phyloP scores from a whole-genome alignment of 2,329 filamentous ascomycete species.

The Alternaria brassicicola region DNA sequence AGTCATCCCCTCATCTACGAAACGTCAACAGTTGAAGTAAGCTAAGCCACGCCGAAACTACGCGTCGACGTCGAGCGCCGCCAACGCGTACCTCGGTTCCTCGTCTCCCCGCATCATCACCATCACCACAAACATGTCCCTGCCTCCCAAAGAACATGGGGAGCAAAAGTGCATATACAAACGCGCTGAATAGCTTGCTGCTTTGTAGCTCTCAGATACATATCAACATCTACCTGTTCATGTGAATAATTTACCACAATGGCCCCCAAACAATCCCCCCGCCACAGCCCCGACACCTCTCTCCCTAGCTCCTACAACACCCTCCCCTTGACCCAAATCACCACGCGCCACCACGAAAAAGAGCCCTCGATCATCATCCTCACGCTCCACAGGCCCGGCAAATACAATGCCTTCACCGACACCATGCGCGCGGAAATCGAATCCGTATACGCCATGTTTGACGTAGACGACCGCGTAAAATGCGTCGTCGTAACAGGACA shows the following conservation, averaged over 20 bases:
- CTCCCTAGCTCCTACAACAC: conserved; percentile 50
- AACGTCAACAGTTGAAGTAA: background rate
- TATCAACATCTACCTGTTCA: background rate
- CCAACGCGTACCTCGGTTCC: conserved; percentile 12
- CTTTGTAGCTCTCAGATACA: background rate
- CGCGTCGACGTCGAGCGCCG: background rate
- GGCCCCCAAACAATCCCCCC: conserved; percentile 13
- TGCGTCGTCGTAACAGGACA: conserved; percentile 61
- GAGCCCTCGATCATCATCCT: conserved; percentile 65
- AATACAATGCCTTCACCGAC: conserved; percentile 72
- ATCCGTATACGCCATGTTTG: conserved; percentile 58
- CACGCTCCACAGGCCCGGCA: conserved; percentile 67
- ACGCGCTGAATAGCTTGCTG: background rate
- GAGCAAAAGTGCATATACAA: background rate
- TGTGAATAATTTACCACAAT: background rate
- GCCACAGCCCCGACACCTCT: conserved; percentile 29
- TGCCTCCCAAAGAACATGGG: background rate
- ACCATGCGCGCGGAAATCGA: conserved; percentile 68
- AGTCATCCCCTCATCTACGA: background rate
- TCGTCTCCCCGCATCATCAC: conserved; percentile 11
- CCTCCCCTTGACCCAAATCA: conserved; percentile 51
- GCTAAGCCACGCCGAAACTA: background rate
- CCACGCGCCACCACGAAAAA: conserved; percentile 49
- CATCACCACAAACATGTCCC: background rate
- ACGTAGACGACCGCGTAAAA: conserved; percentile 61